Percentiles rank a stretch among this genome's conserved stretches.
phyloP scores from a whole-genome alignment of 2,329 filamentous ascomycete species.

The Xylaria sp. region DNA sequence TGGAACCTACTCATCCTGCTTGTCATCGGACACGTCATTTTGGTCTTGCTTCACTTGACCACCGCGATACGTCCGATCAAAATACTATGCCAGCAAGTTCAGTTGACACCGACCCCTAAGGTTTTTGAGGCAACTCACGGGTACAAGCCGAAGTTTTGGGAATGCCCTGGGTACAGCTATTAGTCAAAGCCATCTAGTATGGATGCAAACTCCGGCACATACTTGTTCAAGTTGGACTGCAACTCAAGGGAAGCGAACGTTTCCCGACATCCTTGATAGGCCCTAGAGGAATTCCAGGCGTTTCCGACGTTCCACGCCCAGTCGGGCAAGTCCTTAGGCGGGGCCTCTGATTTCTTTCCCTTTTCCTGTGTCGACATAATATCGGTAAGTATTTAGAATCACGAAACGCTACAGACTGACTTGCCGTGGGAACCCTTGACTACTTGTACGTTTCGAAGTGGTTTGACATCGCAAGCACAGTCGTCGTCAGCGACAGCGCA shows the following conservation, averaged over 20 bases:
- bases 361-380: not conserved
- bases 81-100: not conserved
- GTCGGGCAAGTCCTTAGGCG: not conserved
- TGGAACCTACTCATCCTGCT: not conserved
- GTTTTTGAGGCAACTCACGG: not conserved
- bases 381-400: not conserved
- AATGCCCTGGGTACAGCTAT: not conserved
- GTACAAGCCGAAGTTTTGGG: not conserved
- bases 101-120: not conserved
- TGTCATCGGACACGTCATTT: not conserved
- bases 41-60: not conserved
- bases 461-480: not conserved
- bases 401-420: not conserved
- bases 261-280: not conserved
- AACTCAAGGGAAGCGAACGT: not conserved
- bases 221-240: not conserved
- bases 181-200: not conserved
- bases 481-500: not conserved
- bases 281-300: not conserved
- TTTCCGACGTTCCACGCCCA: not conserved
- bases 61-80: not conserved
- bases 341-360: not conserved
- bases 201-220: not conserved
- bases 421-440: not conserved
- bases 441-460: not conserved